Conservation (phyloP, 2,329 filamentous ascomycete species). For the Didymella pomorum region DNA sequence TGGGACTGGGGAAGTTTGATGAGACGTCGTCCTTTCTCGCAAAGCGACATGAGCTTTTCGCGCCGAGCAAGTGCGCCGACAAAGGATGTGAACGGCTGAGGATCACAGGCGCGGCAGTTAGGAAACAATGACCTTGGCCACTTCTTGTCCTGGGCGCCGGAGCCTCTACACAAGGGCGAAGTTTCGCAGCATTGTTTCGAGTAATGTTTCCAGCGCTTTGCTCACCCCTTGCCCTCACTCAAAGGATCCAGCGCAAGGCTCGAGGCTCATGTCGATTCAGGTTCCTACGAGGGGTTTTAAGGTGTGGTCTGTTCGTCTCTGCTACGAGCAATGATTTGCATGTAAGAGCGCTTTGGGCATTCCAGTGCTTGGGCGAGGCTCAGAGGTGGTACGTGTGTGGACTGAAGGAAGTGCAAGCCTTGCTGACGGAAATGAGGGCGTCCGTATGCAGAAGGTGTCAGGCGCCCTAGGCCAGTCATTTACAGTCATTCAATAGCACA, state of each 20-base stretch:
- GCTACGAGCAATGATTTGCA: slow-evolving; percentile 1
- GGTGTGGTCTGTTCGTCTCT: background rate
- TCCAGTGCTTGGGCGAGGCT: background rate
- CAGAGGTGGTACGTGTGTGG: background rate
- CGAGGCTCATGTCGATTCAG: background rate
- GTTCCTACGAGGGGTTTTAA: background rate
- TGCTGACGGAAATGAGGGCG: slow-evolving; percentile 3
- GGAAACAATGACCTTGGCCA: no score
- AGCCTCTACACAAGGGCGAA: no score
- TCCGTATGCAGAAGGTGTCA: background rate
- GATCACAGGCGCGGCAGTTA: no score
- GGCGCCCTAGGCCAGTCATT: background rate
- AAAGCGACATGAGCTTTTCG: no score
- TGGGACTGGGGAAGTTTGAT: no score
- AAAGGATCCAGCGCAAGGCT: background rate
- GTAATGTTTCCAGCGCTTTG: background rate
- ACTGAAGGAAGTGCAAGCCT: background rate
- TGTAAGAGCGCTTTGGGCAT: slow-evolving; percentile 2
- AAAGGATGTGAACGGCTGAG: no score
- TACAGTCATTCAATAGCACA: background rate
- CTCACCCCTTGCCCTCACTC: no score
- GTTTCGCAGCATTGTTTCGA: background rate
- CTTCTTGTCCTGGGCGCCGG: no score
- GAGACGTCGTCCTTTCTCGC: no score
- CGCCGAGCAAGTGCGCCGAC: no score